phyloP scores from a whole-genome alignment of 495 filamentous ascomycete genomes.

The Tuber brumale region DNA sequence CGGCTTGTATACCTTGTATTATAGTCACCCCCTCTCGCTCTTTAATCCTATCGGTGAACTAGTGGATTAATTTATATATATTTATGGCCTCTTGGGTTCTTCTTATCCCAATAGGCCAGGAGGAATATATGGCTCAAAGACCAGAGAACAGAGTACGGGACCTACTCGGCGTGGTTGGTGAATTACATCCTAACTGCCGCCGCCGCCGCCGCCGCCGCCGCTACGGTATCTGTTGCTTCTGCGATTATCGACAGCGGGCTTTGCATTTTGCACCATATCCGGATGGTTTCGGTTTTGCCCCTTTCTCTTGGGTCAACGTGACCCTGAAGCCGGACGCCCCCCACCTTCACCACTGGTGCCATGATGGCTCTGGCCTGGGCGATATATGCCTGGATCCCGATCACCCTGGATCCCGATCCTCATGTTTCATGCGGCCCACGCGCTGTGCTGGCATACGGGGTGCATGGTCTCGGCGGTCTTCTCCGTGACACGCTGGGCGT shows the following conservation, averaged over 20 bases:
- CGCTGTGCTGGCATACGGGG: constrained; percentile 47
- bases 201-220: constrained; percentile 48
- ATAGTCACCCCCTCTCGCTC: constrained; percentile 32
- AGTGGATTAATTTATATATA: constrained; percentile 44
- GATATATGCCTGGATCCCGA: constrained; percentile 40
- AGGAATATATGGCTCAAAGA: constrained; percentile 46
- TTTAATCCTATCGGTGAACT: constrained; percentile 42
- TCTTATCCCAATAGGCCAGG: constrained; percentile 45
- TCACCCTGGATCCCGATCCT: constrained; percentile 45
- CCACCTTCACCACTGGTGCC: constrained; percentile 47
- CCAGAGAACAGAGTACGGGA: constrained; percentile 44
- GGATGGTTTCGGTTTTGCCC: constrained; percentile 18
- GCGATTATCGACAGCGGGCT: constrained; percentile 40
- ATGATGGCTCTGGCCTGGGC: constrained; percentile 48
- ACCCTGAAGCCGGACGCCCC: constrained; percentile 51
- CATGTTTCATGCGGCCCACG: constrained; percentile 49
- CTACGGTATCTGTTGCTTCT: constrained; percentile 48
- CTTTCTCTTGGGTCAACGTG: constrained; percentile 49
- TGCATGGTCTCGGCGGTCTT: constrained; percentile 46
- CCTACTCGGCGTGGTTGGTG: constrained; percentile 46
- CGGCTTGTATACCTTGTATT: constrained; percentile 45
- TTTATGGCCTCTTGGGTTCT: constrained; percentile 42
- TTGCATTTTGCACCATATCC: constrained; percentile 18
- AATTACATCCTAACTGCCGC: constrained; percentile 41
- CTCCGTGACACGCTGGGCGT: constrained; percentile 42